Percentiles rank a stretch among this genome's conserved stretches.
These are phyloP conservation scores for Jamesozyma lodderae DNA, from an alignment of 805 yeast genomes.

Conservation along the genomic window DNA sequence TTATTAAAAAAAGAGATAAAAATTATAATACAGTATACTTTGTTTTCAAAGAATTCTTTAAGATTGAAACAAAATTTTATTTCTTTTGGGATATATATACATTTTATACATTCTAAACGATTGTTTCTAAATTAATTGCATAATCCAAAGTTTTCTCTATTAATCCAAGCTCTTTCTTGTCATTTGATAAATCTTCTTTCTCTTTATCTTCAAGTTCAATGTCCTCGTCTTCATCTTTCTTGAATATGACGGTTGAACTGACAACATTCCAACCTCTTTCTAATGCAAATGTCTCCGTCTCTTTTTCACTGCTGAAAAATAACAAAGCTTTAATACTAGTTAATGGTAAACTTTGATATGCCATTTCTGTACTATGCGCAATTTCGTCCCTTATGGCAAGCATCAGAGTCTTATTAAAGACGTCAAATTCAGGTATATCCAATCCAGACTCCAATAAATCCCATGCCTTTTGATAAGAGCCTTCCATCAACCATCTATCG, in stretches of 20 bases:
- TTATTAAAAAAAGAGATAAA: too few relatives aligned
- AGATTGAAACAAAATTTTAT: too few relatives aligned
- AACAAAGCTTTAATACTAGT: conserved; percentile 75
- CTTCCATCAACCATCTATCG: conserved; percentile 93
- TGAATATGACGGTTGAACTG: conserved; percentile 43
- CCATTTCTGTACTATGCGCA: conserved; percentile 70
- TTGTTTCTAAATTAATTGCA: conserved; percentile 88
- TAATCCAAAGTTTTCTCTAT: conserved; percentile 71
- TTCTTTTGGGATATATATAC: not conserved
- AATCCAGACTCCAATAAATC: conserved; percentile 42
- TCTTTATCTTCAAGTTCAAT: conserved; percentile 24
- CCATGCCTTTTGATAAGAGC: conserved; percentile 89
- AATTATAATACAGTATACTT: too few relatives aligned
- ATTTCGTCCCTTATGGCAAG: conserved; percentile 79
- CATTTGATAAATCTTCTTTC: conserved; percentile 19
- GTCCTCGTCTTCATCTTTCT: conserved; percentile 26
- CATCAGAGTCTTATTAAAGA: conserved; percentile 67
- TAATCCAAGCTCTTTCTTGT: conserved; percentile 17
- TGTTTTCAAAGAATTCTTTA: too few relatives aligned
- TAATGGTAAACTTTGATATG: conserved; percentile 68
- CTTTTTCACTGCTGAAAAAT: conserved; percentile 53
- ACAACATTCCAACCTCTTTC: conserved; percentile 51
- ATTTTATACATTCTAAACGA: conserved; percentile 41
- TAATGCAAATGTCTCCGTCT: conserved; percentile 44
- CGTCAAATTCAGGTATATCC: conserved; percentile 60